A percentile compares a stretch with the other conserved stretches of the same genome.
Evolutionary conservation across 2,329 filamentous ascomycete genomes (phyloP).

Genomic region (Aspergillus fructus): DNA sequence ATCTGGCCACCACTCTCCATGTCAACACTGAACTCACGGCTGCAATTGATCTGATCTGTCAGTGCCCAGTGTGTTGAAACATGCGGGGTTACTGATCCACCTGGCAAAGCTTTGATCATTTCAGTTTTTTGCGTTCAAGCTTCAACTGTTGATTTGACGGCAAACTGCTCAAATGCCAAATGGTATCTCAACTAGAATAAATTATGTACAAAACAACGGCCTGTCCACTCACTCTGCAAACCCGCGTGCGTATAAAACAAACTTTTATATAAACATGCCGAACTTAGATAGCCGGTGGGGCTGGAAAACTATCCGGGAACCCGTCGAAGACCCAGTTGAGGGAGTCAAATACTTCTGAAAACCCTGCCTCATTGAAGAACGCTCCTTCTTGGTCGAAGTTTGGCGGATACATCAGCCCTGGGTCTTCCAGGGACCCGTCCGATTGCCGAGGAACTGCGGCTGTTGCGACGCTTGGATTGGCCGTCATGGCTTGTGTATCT

Average conservation of each 20-base stretch:
- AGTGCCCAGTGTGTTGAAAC: background rate
- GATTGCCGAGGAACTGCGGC: conserved; percentile 27
- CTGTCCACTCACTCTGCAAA: background rate
- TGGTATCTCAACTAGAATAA: conserved; percentile 9
- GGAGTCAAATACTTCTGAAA: conserved; percentile 78
- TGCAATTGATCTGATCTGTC: background rate
- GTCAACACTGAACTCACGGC: background rate
- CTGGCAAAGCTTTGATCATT: background rate
- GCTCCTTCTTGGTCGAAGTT: conserved; percentile 38
- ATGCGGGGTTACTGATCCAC: conserved; percentile 8
- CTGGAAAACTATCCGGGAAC: conserved; percentile 62
- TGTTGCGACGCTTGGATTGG: conserved; percentile 39
- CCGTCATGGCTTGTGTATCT: conserved; percentile 63
- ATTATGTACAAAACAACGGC: background rate
- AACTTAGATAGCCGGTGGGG: conserved; percentile 32
- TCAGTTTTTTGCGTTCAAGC: background rate
- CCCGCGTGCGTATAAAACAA: background rate
- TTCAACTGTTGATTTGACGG: background rate
- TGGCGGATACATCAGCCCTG: conserved; percentile 31
- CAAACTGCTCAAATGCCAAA: conserved; percentile 3
- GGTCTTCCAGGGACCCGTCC: conserved; percentile 31
- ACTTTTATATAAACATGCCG: background rate
- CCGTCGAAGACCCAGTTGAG: conserved; percentile 91
- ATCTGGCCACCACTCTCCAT: background rate
- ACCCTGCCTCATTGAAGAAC: conserved; percentile 48